Evolutionary conservation across 129 eudicot genomes (phyloP).

Genomic region (Scalesia atractyloides): DNA sequence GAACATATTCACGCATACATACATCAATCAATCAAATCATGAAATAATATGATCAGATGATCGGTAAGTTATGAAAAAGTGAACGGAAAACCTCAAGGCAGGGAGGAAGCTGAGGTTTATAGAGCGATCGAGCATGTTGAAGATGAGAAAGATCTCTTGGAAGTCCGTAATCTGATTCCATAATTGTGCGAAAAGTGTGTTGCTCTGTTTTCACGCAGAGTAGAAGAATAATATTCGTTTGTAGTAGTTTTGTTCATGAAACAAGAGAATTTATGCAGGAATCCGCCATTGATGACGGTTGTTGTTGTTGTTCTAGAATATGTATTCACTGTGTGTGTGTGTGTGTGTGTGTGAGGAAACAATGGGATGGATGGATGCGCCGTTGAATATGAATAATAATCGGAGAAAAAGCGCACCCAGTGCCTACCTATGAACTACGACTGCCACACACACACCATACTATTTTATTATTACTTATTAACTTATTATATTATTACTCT

Average conservation of each 20-base stretch:
- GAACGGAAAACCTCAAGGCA: constrained; percentile 72
- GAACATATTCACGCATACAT: not conserved
- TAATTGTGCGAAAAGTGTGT: constrained; percentile 3
- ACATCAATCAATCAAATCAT: not conserved
- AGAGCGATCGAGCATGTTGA: constrained; percentile 75
- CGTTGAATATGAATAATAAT: constrained; percentile 16
- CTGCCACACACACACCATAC: not conserved
- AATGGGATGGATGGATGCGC: constrained; percentile 21
- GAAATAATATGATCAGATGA: not conserved
- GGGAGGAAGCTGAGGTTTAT: constrained; percentile 84
- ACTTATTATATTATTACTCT: no score
- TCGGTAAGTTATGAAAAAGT: not conserved
- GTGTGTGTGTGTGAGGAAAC: constrained; percentile 8
- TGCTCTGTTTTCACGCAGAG: constrained; percentile 34
- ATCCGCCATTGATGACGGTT: constrained; percentile 1
- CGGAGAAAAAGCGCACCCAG: not conserved
- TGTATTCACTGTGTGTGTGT: constrained; percentile 4
- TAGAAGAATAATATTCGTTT: not conserved
- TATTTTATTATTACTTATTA: not conserved
- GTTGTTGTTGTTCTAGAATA: not conserved
- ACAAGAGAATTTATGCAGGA: not conserved
- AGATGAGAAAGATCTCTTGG: constrained; percentile 80
- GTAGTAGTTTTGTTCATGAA: not conserved
- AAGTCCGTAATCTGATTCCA: constrained; percentile 90
- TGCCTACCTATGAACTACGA: constrained; percentile 14